These are phyloP conservation scores for Penicillium angulare DNA, from an alignment of 495 filamentous ascomycete species.

Conservation along the genomic window DNA sequence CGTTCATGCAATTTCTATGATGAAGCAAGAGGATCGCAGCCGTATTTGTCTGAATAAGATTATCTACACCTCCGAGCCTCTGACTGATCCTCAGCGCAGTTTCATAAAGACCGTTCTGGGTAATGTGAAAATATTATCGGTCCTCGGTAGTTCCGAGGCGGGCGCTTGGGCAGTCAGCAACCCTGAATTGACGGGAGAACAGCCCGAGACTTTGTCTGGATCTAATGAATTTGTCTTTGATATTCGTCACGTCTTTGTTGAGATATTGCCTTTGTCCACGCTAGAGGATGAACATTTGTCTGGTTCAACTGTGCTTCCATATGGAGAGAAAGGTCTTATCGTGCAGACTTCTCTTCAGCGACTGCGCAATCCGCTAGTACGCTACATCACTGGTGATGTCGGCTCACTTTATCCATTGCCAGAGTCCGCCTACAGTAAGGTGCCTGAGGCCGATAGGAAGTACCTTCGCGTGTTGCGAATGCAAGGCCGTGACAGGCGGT, in stretches of 20 bases:
- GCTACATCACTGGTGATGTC: slow-evolving; percentile 38
- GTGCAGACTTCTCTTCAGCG: slow-evolving; percentile 37
- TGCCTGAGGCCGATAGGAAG: slow-evolving; percentile 3
- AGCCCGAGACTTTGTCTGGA: not conserved
- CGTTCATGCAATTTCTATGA: slow-evolving; percentile 19
- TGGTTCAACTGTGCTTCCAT: not conserved
- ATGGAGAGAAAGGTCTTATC: slow-evolving; percentile 29
- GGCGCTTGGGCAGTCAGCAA: slow-evolving; percentile 11
- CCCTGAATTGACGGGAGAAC: slow-evolving; percentile 16
- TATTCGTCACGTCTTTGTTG: slow-evolving; percentile 22
- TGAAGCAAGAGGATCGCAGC: slow-evolving; percentile 8
- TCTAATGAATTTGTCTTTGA: slow-evolving; percentile 34
- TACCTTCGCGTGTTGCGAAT: slow-evolving; percentile 24
- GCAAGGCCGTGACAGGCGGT: slow-evolving; percentile 31
- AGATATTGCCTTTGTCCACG: slow-evolving; percentile 24
- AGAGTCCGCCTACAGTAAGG: not conserved
- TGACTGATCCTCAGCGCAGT: slow-evolving; percentile 15
- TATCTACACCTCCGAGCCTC: slow-evolving; percentile 28
- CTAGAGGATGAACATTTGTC: not conserved
- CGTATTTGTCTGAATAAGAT: slow-evolving; percentile 18
- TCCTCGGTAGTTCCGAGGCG: not conserved
- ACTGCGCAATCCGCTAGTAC: slow-evolving; percentile 36
- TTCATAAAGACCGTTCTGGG: not conserved
- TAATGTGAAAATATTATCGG: not conserved
- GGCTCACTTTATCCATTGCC: slow-evolving; percentile 31